A percentile compares a stretch with the other conserved stretches of the same genome.
Evolutionary conservation across 805 yeast genomes (phyloP).

Genomic region (Nakazawaea holstii): DNA sequence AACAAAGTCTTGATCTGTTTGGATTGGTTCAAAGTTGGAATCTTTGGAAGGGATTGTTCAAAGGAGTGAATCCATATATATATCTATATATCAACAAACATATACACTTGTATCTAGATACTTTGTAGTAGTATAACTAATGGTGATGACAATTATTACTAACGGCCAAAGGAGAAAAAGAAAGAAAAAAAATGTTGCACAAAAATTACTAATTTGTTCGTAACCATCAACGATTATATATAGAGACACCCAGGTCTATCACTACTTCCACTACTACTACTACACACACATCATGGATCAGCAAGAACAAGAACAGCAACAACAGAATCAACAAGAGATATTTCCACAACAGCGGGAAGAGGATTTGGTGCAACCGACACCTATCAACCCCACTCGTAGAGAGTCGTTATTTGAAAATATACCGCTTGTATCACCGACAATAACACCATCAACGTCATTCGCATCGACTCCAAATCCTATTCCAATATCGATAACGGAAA

Average conservation of each 20-base stretch:
- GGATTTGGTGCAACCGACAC: background rate
- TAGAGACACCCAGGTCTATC: background rate
- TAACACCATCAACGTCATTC: constrained; percentile 24
- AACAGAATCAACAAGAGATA: background rate
- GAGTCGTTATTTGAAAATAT: constrained; percentile 26
- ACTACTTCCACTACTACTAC: too few relatives aligned
- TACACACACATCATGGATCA: background rate
- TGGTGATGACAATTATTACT: too few relatives aligned
- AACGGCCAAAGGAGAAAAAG: too few relatives aligned
- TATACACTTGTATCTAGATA: too few relatives aligned
- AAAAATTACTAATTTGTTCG: background rate
- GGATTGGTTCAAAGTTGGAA: constrained; percentile 84
- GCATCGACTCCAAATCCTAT: constrained; percentile 22
- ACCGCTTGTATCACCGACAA: constrained; percentile 35
- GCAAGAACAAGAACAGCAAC: background rate
- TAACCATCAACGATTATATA: background rate
- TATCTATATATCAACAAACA: too few relatives aligned
- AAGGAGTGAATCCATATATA: constrained; percentile 52
- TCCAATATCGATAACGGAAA: constrained; percentile 14
- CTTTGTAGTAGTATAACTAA: too few relatives aligned
- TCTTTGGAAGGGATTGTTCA: constrained; percentile 92
- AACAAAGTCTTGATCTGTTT: constrained; percentile 80
- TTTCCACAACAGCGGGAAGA: background rate
- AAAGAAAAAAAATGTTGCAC: background rate
- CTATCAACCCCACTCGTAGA: too few relatives aligned